Evolutionary conservation across 345 rosid species (phyloP), one percentile per base, ranked within the genome.

Genomic region (Camelina laxa): DNA sequence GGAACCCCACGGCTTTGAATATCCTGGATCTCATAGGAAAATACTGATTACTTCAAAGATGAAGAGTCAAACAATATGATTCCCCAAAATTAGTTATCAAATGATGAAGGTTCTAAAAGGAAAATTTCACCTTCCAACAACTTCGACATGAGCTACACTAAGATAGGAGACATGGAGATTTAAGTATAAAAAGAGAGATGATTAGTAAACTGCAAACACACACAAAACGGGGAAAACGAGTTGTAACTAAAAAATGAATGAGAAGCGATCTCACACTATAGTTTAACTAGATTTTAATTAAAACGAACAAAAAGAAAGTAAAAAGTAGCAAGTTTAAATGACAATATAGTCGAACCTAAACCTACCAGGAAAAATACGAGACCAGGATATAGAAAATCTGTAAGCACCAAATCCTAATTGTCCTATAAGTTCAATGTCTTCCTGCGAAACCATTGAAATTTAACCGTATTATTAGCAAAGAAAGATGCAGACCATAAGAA

Each of bases 381-480:
- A 88, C 98, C 94, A 93, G 0, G 97, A 89, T 51, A 93, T 81
- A 49, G 98, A 93, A 77, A 93, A 91, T 67, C 96, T 86, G 86
- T 93, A 93, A 75, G 92, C 98, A 56, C 60, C 70, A 76, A 93
- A 91, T 42, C 98, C 98, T 61, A 93, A 74, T 65, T 77, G 79
- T 13, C 85, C 76, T 33, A 93, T 82, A 67, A 93, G 86, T 49
- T 88, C 87, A 59, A 93, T 62, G 58, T 93, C 98, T 80, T 93
- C 98, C 98, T 93, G 90, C 7, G 57, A 38, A 47, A 66, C 22
- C 2, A 77, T 50, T n/a, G 27, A 15, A 63, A 22, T 22, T 22
- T 42, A 42, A 59, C n/a, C 86, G 33, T 24, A 53, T 62, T 30
- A 49, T 60, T 49, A 50, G 21, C 33, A 58, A 55, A 64, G 21